Base-by-base conservation (phyloP, 345 rosid genomes). In the Eucalyptus viminalis region DNA sequence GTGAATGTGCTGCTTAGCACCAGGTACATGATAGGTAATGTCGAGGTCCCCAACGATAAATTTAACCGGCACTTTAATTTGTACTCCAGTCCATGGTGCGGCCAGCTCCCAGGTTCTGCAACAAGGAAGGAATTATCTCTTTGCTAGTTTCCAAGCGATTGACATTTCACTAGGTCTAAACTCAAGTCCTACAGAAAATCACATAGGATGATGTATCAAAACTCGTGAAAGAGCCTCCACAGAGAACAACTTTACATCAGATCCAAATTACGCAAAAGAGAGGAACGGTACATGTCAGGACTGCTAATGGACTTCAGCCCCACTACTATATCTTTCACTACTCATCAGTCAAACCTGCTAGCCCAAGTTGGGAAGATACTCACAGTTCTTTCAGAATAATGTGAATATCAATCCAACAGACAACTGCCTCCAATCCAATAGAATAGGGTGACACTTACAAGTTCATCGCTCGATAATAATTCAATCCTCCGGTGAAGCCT, bases 51-150 rank as follows among this genome's bases (percentile, higher is more conserved):
- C 99, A 47, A 95, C 98, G 1, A 97, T 92, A 91, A 94, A 97
- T 89, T 97, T 97, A 49, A 94, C 96, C 4, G 99, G 99, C 27
- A 96, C 99, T 86, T 92, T 94, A 92, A 97, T 94, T 60, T 90
- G 92, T 86, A 80, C 86, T 56, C 94, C 96, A 0, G 94, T 92
- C 97, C 96, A 96, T 49, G 98, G 90, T 1, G 96, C 96, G 11
- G 93, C 92, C 13, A 95, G 91, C 94, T 97, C 99, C 99, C 99
- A 97, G 88, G 86, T 95, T 91, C 99, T 97, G 93, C 91, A 92
- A 85, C 54, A 65, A 44, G 50, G 14, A 87, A 19, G 65, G 47
- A 21, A 40, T 76, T 11, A 76, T 76, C 40, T 65, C 76, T 65
- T 65, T 9, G 76, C 10, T 65, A 40, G 85, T 76, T 37, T 12